Percentiles rank a stretch among this genome's conserved stretches.
Evolutionary conservation across 192 early-diverging fungal species (phyloP).

Genomic region (Geranomyces michiganensis): DNA sequence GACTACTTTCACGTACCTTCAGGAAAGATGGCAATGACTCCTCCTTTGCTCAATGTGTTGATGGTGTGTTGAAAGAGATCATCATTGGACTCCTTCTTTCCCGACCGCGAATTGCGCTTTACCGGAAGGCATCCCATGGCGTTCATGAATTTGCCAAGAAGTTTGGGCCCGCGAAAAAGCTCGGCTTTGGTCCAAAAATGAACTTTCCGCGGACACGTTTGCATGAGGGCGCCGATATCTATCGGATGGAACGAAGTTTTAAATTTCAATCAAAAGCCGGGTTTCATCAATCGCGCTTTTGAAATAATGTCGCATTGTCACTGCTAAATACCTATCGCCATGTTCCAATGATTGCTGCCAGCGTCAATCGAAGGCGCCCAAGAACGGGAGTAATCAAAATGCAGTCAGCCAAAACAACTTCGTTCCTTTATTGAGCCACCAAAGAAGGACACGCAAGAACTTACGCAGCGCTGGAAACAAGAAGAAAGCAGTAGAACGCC

Average conservation of each 20-base stretch:
- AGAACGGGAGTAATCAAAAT: neutral
- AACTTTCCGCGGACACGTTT: constrained; percentile 32
- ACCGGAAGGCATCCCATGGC: constrained; percentile 38
- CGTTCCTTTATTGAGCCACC: too few species aligned
- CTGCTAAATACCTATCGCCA: constrained; percentile 24
- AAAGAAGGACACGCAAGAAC: neutral
- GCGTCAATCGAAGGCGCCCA: neutral
- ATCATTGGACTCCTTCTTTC: constrained; percentile 31
- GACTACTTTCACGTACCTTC: constrained; percentile 16
- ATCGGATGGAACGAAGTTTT: neutral
- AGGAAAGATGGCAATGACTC: constrained; percentile 32
- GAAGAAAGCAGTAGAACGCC: neutral
- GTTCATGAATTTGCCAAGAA: constrained; percentile 20
- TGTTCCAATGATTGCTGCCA: constrained; percentile 35
- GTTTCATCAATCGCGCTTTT: too few species aligned
- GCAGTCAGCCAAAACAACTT: neutral
- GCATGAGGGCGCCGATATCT: constrained; percentile 35
- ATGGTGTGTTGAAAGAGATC: constrained; percentile 22
- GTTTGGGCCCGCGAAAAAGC: constrained; percentile 21
- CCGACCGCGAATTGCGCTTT: constrained; percentile 25
- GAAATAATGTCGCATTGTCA: too few species aligned
- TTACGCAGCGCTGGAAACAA: constrained; percentile 15
- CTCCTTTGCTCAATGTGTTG: constrained; percentile 27
- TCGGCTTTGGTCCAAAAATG: constrained; percentile 39
- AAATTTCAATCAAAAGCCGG: too few species aligned